Conservation (phyloP, 805 yeast species). For the Nakazawaea ambrosiae region DNA sequence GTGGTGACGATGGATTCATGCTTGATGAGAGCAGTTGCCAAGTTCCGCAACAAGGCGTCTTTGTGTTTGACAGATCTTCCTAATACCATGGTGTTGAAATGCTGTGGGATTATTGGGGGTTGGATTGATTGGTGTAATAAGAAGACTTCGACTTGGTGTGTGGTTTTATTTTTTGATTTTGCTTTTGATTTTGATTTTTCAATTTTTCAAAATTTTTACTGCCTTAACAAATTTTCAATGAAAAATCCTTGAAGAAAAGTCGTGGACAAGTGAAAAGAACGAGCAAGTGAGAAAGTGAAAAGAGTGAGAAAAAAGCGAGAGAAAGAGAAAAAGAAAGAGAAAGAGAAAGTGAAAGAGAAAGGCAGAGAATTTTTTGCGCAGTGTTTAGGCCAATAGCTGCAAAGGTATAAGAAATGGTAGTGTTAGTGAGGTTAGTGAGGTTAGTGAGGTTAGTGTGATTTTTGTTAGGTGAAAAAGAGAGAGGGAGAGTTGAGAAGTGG, state of each 20-base stretch:
- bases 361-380: too few relatives aligned
- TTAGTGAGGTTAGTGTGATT: background rate
- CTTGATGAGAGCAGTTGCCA: slow-evolving; percentile 60
- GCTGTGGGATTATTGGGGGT: slow-evolving; percentile 12
- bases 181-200: too few relatives aligned
- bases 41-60: slow-evolving; percentile 52
- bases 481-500: too few relatives aligned
- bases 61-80: slow-evolving; percentile 30
- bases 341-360: too few relatives aligned
- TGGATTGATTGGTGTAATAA: too few relatives aligned
- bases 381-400: too few relatives aligned
- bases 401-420: too few relatives aligned
- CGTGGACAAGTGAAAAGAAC: slow-evolving; percentile 2
- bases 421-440: background rate
- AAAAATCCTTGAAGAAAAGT: too few relatives aligned
- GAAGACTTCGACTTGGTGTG: too few relatives aligned
- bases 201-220: background rate
- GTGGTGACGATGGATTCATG: slow-evolving; percentile 71
- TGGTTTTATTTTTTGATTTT: too few relatives aligned
- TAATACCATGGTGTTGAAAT: too few relatives aligned
- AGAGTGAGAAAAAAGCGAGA: background rate
- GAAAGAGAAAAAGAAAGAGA: background rate
- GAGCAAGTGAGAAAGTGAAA: background rate
- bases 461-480: too few relatives aligned
- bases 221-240: background rate